These are phyloP conservation scores for Tephrocybe sp. DNA, from an alignment of 768 basidiomycete genomes.

Conservation along the genomic window DNA sequence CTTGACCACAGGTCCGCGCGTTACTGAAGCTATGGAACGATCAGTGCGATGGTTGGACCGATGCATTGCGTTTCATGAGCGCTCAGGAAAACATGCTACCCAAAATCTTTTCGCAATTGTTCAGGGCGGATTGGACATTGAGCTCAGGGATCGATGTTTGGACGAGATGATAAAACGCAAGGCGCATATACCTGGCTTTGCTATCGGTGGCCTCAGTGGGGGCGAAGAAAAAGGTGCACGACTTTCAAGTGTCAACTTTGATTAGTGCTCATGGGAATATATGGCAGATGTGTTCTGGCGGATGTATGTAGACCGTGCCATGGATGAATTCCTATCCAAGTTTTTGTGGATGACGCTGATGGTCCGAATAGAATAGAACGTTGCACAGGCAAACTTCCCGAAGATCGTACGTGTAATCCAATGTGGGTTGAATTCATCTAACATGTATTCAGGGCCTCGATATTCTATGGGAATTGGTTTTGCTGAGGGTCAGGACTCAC, in stretches of 20 bases:
- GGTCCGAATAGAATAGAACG: slow-evolving; percentile 61
- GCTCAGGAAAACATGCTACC: slow-evolving; percentile 55
- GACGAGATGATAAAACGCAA: slow-evolving; percentile 79
- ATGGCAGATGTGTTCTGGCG: slow-evolving; percentile 75
- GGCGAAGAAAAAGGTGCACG: slow-evolving; percentile 84
- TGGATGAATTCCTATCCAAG: not conserved
- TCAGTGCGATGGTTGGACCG: slow-evolving; percentile 90
- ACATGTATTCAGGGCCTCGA: slow-evolving; percentile 59
- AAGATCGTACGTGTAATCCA: slow-evolving; percentile 55
- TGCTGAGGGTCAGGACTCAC: slow-evolving; percentile 66
- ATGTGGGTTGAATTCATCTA: slow-evolving; percentile 7
- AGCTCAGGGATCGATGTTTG: slow-evolving; percentile 71
- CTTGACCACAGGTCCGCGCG: slow-evolving; percentile 75
- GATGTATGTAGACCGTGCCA: slow-evolving; percentile 72
- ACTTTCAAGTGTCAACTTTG: not conserved
- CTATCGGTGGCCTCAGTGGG: slow-evolving; percentile 87
- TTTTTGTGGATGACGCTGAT: not conserved
- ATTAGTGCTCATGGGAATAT: not conserved
- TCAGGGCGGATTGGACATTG: slow-evolving; percentile 78
- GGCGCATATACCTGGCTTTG: slow-evolving; percentile 81
- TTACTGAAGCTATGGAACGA: slow-evolving; percentile 85
- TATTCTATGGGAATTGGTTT: slow-evolving; percentile 95
- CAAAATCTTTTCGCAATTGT: slow-evolving; percentile 94
- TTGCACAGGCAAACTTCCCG: slow-evolving; percentile 75
- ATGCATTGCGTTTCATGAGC: slow-evolving; percentile 74